Percentiles rank a stretch among this genome's conserved stretches.
These are phyloP conservation scores for Cordyceps javanica DNA, from an alignment of 2,329 filamentous ascomycete genomes.

Conservation along the genomic window DNA sequence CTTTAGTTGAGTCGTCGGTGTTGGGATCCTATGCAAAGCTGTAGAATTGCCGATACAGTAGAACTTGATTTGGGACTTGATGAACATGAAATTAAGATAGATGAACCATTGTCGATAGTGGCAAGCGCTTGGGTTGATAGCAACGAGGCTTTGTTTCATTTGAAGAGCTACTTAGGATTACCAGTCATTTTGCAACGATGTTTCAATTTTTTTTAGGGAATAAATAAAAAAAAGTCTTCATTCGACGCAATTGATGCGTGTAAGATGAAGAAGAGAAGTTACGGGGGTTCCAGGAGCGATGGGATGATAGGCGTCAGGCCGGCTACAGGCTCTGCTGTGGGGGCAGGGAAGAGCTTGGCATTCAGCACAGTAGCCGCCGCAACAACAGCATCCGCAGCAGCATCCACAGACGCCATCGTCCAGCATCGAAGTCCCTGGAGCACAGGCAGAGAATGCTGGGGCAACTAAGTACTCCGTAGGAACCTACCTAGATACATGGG, in stretches of 20 bases:
- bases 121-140: not conserved
- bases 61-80: not conserved
- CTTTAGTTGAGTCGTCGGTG: slow-evolving; percentile 50
- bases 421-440: no score
- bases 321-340: no score
- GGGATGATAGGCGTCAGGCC: no score
- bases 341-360: no score
- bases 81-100: slow-evolving; percentile 7
- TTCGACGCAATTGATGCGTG: not conserved
- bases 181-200: not conserved
- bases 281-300: no score
- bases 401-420: no score
- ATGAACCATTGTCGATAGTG: not conserved
- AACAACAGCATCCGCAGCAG: no score
- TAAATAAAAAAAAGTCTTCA: not conserved
- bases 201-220: not conserved
- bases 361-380: no score
- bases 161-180: slow-evolving; percentile 8
- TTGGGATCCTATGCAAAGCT: not conserved
- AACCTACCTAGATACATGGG: no score
- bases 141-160: slow-evolving; percentile 2
- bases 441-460: no score
- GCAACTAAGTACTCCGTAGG: no score
- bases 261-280: not conserved
- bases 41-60: not conserved